Conservation (phyloP, 2,329 filamentous ascomycete species). For the Chaetomium globosum region DNA sequence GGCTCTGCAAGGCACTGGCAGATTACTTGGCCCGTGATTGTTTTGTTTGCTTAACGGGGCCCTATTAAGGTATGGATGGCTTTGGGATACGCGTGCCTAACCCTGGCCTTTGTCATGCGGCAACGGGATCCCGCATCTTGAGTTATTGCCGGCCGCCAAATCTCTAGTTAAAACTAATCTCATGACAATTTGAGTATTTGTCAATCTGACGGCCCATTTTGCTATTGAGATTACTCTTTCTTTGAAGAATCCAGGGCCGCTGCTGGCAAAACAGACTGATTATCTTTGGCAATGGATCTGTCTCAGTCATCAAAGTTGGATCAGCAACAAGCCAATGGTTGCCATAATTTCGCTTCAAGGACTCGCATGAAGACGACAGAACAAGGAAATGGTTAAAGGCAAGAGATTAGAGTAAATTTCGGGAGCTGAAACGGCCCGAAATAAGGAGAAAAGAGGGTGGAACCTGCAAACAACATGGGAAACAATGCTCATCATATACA, state of each 20-base stretch:
- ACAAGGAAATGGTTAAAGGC: neutral
- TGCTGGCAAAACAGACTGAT: neutral
- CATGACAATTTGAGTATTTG: neutral
- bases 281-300: neutral
- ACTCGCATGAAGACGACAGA: neutral
- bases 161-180: neutral
- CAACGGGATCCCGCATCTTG: neutral
- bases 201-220: neutral
- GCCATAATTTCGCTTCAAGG: constrained; percentile 15
- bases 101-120: constrained; percentile 13
- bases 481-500: neutral
- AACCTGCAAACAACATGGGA: neutral
- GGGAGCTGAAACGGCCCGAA: neutral
- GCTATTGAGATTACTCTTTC: neutral
- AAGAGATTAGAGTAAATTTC: constrained; percentile 1
- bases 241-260: neutral
- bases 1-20: neutral
- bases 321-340: constrained; percentile 7
- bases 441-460: neutral
- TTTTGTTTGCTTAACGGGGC: constrained; percentile 28
- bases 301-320: constrained; percentile 18
- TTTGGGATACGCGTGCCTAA: constrained; percentile 28
- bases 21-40: neutral
- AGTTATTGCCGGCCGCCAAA: neutral
- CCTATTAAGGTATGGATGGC: constrained; percentile 21